Conservation (phyloP, 768 basidiomycete genomes). For the Suillus lakei region DNA sequence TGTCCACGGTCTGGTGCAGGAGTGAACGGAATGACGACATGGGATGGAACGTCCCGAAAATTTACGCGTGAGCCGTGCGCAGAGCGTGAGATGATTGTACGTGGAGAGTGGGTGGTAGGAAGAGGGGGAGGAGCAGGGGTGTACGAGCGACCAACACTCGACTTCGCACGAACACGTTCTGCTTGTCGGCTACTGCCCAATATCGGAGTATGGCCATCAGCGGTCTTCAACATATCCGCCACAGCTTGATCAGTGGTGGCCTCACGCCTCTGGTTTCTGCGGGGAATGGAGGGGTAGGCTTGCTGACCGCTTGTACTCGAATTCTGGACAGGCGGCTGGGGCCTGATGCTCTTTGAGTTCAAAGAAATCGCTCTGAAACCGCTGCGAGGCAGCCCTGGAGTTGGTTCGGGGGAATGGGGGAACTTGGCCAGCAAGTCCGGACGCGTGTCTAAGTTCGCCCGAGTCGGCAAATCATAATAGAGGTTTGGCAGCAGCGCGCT, state of each 20-base stretch:
- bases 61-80: constrained; percentile 7
- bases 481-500: neutral
- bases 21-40: neutral
- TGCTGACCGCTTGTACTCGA: neutral
- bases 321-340: neutral
- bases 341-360: neutral
- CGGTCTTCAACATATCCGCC: neutral
- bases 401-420: constrained; percentile 12
- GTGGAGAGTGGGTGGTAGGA: neutral
- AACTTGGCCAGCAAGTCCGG: constrained; percentile 13
- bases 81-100: constrained; percentile 1
- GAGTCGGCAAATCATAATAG: neutral
- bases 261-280: constrained; percentile 8
- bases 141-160: neutral
- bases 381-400: constrained; percentile 11
- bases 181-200: constrained; percentile 9
- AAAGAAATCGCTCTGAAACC: constrained; percentile 9
- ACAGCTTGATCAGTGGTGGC: constrained; percentile 1
- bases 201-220: neutral
- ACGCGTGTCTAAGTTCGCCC: constrained; percentile 1
- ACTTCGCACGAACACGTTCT: constrained; percentile 10
- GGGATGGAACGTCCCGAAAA: constrained; percentile 4
- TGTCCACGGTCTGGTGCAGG: neutral
- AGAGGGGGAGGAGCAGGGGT: constrained; percentile 2
- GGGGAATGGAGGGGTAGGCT: constrained; percentile 8